phyloP scores from a whole-genome alignment of 1,284 basidiomycete genomes.

The Cryptococcus wingfieldii region DNA sequence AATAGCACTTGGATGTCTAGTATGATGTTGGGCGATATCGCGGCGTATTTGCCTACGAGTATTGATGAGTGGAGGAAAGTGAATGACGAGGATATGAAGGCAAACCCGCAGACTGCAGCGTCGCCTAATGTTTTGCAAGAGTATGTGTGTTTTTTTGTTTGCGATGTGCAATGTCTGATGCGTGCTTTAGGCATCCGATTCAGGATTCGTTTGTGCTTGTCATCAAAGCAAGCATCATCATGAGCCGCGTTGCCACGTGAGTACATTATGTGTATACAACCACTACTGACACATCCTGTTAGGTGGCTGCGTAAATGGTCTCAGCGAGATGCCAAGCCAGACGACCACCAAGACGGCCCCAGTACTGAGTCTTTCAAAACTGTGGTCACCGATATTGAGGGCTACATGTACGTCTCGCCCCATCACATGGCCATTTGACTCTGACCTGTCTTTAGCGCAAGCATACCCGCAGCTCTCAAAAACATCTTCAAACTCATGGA shows the following conservation, averaged over 20 bases:
- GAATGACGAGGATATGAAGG: constrained; percentile 12
- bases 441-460: constrained; percentile 7
- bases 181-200: constrained; percentile 29
- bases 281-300: neutral
- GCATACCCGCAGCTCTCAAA: constrained; percentile 25
- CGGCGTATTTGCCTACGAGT: constrained; percentile 27
- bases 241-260: constrained; percentile 17
- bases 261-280: neutral
- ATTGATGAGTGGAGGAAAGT: constrained; percentile 22
- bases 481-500: constrained; percentile 30
- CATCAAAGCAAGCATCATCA: constrained; percentile 30
- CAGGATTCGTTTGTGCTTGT: constrained; percentile 35
- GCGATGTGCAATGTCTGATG: constrained; percentile 3
- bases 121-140: constrained; percentile 23
- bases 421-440: neutral
- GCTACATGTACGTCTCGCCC: constrained; percentile 25
- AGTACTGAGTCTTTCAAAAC: constrained; percentile 16
- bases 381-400: constrained; percentile 29
- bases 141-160: constrained; percentile 8
- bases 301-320: constrained; percentile 36
- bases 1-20: constrained; percentile 32
- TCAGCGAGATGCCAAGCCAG: constrained; percentile 28
- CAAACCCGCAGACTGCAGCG: constrained; percentile 34
- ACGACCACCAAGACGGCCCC: constrained; percentile 26
- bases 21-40: constrained; percentile 25